These are phyloP conservation scores for Sarocladium brachiariae DNA, from an alignment of 2,329 filamentous ascomycete species.

Conservation along the genomic window DNA sequence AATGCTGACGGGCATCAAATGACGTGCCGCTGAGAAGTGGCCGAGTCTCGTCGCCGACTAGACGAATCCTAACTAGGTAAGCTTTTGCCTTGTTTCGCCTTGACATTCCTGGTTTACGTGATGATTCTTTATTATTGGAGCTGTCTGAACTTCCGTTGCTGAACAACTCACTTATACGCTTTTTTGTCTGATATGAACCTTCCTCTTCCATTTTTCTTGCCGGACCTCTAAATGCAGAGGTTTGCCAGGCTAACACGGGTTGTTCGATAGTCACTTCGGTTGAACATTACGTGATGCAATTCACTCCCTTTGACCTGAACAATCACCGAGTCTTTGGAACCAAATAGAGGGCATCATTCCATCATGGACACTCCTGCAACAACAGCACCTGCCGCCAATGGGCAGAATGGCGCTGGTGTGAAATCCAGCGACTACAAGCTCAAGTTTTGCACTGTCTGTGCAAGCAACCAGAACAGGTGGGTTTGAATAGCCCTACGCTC, in stretches of 20 bases:
- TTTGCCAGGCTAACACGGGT: not conserved
- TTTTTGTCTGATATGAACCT: conserved; percentile 28
- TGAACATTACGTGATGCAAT: conserved; percentile 13
- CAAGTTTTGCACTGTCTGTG: conserved; percentile 97
- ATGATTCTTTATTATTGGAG: conserved; percentile 62
- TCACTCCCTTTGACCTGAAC: not conserved
- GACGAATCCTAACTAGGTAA: not conserved
- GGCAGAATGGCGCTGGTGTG: conserved; percentile 39
- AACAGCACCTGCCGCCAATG: conserved; percentile 16
- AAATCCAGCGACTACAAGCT: conserved; percentile 68
- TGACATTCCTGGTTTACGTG: conserved; percentile 25
- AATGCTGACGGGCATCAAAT: not conserved
- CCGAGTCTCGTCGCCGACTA: not conserved
- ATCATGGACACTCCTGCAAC: conserved; percentile 31
- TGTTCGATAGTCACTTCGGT: not conserved
- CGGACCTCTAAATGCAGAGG: not conserved
- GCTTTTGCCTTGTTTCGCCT: not conserved
- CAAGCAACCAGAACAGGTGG: conserved; percentile 93
- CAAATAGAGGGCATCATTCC: conserved; percentile 12
- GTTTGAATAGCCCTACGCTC: too few species aligned
- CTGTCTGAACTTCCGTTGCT: conserved; percentile 62
- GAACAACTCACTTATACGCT: conserved; percentile 52
- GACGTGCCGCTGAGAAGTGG: conserved; percentile 4
- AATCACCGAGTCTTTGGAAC: conserved; percentile 9
- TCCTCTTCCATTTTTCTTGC: not conserved